Evolutionary conservation across 2,329 filamentous ascomycete genomes (phyloP).

Genomic region (Penicillium sp.): DNA sequence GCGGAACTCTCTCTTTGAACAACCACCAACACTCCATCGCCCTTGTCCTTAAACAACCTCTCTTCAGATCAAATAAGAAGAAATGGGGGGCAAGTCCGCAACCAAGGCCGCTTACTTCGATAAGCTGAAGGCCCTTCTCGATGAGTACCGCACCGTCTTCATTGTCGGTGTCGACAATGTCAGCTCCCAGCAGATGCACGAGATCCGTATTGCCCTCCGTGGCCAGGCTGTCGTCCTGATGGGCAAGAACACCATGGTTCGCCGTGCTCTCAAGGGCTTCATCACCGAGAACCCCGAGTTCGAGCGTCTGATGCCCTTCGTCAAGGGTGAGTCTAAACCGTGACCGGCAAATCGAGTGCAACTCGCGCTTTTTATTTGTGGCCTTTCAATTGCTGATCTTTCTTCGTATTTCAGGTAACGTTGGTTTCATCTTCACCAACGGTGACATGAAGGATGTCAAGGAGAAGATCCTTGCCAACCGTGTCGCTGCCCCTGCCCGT

Average conservation of each 20-base stretch:
- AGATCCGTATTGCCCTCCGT: conserved; percentile 90
- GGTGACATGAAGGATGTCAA: conserved; percentile 83
- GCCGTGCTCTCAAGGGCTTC: conserved; percentile 96
- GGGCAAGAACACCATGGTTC: conserved; percentile 99
- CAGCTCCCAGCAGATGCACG: conserved; percentile 99
- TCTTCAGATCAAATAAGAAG: conserved; percentile 83
- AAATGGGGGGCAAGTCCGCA: conserved; percentile 95
- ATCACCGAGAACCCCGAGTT: conserved; percentile 86
- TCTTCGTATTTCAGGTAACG: conserved; percentile 60
- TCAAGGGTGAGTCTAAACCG: conserved; percentile 57
- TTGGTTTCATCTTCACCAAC: conserved; percentile 99
- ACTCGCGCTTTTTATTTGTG: no score
- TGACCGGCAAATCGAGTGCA: no score
- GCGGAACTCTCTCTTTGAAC: conserved; percentile 16
- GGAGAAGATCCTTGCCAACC: conserved; percentile 93
- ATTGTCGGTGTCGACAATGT: conserved; percentile 99
- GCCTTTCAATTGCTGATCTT: conserved; percentile 4
- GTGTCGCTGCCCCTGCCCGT: conserved; percentile 95
- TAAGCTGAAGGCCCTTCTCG: conserved; percentile 96
- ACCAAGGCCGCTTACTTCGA: conserved; percentile 98
- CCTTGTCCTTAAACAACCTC: conserved; percentile 99
- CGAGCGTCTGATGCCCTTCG: conserved; percentile 91
- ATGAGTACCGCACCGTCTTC: conserved; percentile 97
- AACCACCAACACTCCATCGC: conserved; percentile 44
- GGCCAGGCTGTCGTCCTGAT: conserved; percentile 92